Conservation (phyloP, 2,329 filamentous ascomycete species). For the Clonostachys rhizophaga region DNA sequence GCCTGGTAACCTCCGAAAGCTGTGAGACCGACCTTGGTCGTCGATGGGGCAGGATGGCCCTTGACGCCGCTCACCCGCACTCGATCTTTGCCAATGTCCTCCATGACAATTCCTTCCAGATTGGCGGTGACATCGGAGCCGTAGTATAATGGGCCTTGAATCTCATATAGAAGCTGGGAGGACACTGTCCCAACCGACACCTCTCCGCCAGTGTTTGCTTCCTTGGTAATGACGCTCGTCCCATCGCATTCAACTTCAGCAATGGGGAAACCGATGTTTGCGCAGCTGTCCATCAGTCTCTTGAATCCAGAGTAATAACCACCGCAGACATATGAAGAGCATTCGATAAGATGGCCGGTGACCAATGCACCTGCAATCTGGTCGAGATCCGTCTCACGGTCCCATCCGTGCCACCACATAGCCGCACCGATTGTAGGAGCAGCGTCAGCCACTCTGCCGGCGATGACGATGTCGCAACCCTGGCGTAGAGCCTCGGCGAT, state of each 20-base stretch:
- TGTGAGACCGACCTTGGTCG: conserved; percentile 31
- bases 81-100: conserved; percentile 28
- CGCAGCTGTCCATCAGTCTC: conserved; percentile 11
- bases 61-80: conserved; percentile 25
- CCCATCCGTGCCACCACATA: conserved; percentile 49
- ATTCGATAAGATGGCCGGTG: conserved; percentile 47
- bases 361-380: conserved; percentile 40
- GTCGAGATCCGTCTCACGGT: conserved; percentile 32
- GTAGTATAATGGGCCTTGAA: conserved; percentile 33
- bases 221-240: conserved; percentile 23
- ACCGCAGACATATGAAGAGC: conserved; percentile 45
- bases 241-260: conserved; percentile 22
- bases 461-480: conserved; percentile 28
- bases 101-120: conserved; percentile 33
- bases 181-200: conserved; percentile 18
- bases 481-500: conserved; percentile 8
- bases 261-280: conserved; percentile 22
- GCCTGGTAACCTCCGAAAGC: conserved; percentile 34
- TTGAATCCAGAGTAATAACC: conserved; percentile 44
- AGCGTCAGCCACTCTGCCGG: conserved; percentile 39
- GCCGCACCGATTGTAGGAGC: conserved; percentile 47
- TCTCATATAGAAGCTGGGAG: conserved; percentile 31
- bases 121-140: conserved; percentile 33
- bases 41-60: conserved; percentile 20
- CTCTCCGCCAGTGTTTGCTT: conserved; percentile 21